Conservation (phyloP, 2,329 filamentous ascomycete species). For the Lasiodiplodia hormozganensis region DNA sequence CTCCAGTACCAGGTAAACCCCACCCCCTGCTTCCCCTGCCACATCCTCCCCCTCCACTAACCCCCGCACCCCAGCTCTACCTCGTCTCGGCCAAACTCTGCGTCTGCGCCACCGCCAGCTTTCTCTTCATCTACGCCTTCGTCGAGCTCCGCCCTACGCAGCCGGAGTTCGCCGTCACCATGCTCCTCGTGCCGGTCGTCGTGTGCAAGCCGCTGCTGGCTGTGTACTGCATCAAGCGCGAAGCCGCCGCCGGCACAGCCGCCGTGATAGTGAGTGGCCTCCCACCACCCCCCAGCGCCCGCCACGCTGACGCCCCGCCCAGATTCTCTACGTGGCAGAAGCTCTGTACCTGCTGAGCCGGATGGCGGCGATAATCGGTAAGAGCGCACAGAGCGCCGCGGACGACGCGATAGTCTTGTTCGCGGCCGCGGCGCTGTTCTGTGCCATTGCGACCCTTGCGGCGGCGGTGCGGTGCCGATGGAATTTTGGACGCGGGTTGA, state of each 20-base stretch:
- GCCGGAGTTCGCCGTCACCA: slow-evolving; percentile 35
- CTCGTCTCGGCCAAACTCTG: slow-evolving; percentile 32
- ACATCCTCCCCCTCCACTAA: no score
- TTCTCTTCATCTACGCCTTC: slow-evolving; percentile 35
- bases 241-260: slow-evolving; percentile 30
- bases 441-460: not conserved
- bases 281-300: slow-evolving; percentile 31
- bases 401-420: slow-evolving; percentile 38
- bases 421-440: not conserved
- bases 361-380: slow-evolving; percentile 34
- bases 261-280: slow-evolving; percentile 33
- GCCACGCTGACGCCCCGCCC: not conserved
- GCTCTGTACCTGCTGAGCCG: slow-evolving; percentile 35
- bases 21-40: no score
- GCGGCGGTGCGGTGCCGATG: slow-evolving; percentile 31
- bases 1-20: not conserved
- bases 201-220: slow-evolving; percentile 29
- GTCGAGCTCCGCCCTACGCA: slow-evolving; percentile 35
- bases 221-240: slow-evolving; percentile 31
- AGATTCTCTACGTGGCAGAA: slow-evolving; percentile 32
- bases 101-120: slow-evolving; percentile 34
- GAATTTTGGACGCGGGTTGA: not conserved
- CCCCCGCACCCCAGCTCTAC: no score
- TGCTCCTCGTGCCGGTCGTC: slow-evolving; percentile 35
- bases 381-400: slow-evolving; percentile 29